phyloP scores from a whole-genome alignment of 352 stramenopile species.

The Poterioochromonas sp. region DNA sequence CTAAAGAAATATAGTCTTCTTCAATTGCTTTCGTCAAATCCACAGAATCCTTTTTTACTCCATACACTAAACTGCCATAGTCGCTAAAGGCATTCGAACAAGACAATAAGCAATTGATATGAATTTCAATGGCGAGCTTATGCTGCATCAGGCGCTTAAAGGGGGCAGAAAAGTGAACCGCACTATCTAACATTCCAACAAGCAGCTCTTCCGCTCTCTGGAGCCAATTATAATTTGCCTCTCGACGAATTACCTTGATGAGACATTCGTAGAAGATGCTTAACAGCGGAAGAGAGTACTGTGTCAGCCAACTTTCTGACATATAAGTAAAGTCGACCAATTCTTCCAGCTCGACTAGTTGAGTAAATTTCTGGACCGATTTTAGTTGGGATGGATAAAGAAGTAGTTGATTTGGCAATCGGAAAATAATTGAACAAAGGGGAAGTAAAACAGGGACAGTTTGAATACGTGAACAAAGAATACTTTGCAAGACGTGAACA shows the following conservation, averaged over 20 bases:
- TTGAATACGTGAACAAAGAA: not conserved
- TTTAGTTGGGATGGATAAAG: constrained; percentile 1
- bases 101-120: not conserved
- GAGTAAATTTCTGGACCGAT: not conserved
- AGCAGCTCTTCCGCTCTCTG: not conserved
- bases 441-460: not conserved
- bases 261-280: not conserved
- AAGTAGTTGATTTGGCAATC: constrained; percentile 1
- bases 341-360: constrained; percentile 5
- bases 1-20: constrained; percentile 27
- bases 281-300: not conserved
- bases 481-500: not conserved
- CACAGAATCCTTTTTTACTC: not conserved
- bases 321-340: not conserved
- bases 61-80: not conserved
- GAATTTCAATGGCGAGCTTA: not conserved
- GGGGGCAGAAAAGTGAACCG: not conserved
- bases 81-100: constrained; percentile 19
- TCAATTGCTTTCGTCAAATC: not conserved
- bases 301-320: too few relatives aligned
- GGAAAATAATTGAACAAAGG: not conserved
- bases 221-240: not conserved
- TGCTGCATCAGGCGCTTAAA: constrained; percentile 12
- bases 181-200: not conserved
- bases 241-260: not conserved